phyloP scores from a whole-genome alignment of 2,329 filamentous ascomycete genomes.

The Ophiostoma australiae region DNA sequence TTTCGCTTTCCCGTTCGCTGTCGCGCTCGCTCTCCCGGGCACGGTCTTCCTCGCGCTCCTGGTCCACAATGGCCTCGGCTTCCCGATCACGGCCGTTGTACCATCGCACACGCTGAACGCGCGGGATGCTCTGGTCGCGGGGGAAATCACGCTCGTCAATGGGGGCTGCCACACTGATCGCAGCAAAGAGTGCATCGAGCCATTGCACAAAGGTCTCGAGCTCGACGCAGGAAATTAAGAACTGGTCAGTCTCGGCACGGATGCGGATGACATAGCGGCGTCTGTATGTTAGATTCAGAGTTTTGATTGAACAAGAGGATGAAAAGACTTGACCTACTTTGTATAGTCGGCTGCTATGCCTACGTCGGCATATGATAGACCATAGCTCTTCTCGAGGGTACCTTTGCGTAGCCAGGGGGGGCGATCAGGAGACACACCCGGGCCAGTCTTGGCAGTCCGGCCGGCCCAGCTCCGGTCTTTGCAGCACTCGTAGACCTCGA shows the following conservation, averaged over 20 bases:
- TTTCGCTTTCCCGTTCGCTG: conserved; percentile 14
- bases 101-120: conserved; percentile 51
- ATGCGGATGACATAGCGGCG: conserved; percentile 65
- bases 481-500: conserved; percentile 61
- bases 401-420: conserved; percentile 50
- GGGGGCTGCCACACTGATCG: conserved; percentile 64
- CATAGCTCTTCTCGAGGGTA: conserved; percentile 61
- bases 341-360: conserved; percentile 68
- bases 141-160: conserved; percentile 66
- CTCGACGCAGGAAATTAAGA: conserved; percentile 62
- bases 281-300: conserved; percentile 34
- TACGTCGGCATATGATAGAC: conserved; percentile 68
- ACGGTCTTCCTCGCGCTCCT: conserved; percentile 16
- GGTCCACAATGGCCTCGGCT: conserved; percentile 27
- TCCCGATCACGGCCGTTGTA: conserved; percentile 39
- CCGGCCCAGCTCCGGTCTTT: conserved; percentile 48
- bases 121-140: conserved; percentile 56
- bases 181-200: conserved; percentile 65
- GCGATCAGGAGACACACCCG: conserved; percentile 46
- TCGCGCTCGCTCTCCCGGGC: conserved; percentile 19
- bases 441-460: conserved; percentile 44
- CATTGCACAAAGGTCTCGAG: conserved; percentile 63
- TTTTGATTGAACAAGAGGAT: not conserved
- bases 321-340: conserved; percentile 48
- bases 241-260: conserved; percentile 67